These are phyloP conservation scores for Verticillium zaregamsianum DNA, from an alignment of 2,329 filamentous ascomycete species.

Conservation along the genomic window DNA sequence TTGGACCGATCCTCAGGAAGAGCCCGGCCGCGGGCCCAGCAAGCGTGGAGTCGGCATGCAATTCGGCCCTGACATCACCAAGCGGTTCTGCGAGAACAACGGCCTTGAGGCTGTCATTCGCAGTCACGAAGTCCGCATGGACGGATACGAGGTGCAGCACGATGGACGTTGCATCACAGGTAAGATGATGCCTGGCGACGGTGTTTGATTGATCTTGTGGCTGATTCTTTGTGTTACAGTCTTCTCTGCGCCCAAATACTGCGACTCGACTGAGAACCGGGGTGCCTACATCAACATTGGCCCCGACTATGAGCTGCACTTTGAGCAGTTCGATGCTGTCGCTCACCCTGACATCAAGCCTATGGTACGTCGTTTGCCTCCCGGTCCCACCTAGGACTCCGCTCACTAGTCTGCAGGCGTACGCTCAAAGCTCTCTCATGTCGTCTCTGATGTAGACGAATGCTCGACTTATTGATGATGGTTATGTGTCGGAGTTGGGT, in stretches of 20 bases:
- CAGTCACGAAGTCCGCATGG: constrained; percentile 97
- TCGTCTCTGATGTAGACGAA: constrained; percentile 62
- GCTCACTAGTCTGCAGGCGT: constrained; percentile 54
- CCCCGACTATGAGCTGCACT: constrained; percentile 85
- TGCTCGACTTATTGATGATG: background rate
- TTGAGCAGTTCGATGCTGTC: constrained; percentile 92
- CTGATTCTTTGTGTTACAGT: constrained; percentile 46
- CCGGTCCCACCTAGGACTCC: constrained; percentile 8
- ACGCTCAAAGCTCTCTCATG: constrained; percentile 79
- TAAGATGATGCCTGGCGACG: constrained; percentile 30
- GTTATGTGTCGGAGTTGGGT: background rate
- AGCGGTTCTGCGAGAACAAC: constrained; percentile 94
- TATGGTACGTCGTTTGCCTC: constrained; percentile 54
- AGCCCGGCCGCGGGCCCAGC: constrained; percentile 83
- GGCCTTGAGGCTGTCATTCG: constrained; percentile 91
- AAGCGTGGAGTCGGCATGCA: constrained; percentile 96
- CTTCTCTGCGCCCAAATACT: constrained; percentile 96
- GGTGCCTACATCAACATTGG: constrained; percentile 98
- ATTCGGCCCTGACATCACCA: constrained; percentile 94
- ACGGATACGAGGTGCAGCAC: constrained; percentile 98
- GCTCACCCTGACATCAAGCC: constrained; percentile 93
- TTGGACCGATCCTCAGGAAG: constrained; percentile 92
- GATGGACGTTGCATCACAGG: constrained; percentile 91
- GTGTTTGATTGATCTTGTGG: constrained; percentile 4
- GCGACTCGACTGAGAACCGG: constrained; percentile 96